Conservation (phyloP, 2,329 filamentous ascomycete species). For the Stylonectria norvegica region DNA sequence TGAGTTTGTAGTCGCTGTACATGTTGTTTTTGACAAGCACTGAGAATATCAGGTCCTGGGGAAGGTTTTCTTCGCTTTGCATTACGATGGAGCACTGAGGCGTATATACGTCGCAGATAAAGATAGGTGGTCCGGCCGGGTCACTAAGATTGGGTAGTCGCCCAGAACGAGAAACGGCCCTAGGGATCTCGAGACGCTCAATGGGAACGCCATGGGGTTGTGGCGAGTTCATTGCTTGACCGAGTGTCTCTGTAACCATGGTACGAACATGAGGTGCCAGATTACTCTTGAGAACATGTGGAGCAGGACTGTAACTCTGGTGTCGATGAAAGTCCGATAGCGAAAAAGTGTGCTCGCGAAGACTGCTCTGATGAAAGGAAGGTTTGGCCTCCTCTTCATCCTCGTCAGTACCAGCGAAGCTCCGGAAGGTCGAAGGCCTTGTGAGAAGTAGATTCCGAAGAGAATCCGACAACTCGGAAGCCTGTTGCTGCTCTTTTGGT, state of each 20-base stretch:
- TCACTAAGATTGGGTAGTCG: too few relatives aligned
- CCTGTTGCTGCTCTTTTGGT: background rate
- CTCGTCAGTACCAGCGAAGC: background rate
- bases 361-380: too few relatives aligned
- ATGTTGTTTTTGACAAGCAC: slow-evolving; percentile 1
- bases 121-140: background rate
- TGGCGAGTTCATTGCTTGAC: too few relatives aligned
- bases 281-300: background rate
- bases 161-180: background rate
- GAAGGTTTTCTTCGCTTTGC: background rate
- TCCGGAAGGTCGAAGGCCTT: background rate
- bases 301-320: background rate
- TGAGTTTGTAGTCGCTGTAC: slow-evolving; percentile 6
- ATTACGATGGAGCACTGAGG: slow-evolving; percentile 2
- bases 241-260: background rate
- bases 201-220: background rate
- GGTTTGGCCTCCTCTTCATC: background rate
- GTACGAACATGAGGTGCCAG: slow-evolving; percentile 2
- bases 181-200: background rate
- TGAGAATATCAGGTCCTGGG: slow-evolving; percentile 13
- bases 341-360: background rate
- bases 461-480: too few relatives aligned
- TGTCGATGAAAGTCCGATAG: background rate
- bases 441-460: background rate
- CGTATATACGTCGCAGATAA: background rate